Evolutionary conservation across 2,329 filamentous ascomycete species (phyloP), one percentile per base, ranked within the genome.

Genomic region (Cercospora sp.): DNA sequence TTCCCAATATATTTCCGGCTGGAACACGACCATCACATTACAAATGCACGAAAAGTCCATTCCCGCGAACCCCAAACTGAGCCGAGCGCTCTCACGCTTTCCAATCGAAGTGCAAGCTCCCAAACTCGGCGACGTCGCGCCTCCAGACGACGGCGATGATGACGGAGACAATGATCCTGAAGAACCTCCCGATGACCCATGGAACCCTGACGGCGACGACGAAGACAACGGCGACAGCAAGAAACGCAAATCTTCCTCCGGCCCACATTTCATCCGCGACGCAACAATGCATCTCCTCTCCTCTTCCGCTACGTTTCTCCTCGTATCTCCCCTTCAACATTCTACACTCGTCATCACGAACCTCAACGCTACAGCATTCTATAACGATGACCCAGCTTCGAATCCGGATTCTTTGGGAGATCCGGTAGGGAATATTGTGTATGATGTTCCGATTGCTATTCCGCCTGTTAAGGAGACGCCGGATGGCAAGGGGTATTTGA

Each of bases 231-330:
- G 81, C 26, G 80, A 82, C 13, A 80, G 84, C 45, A 80, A 82
- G 18, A 79, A 82, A 26, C 80, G 82, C 5, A 80, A 81, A 10
- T 80, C 84, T 37, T 80, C 83, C 26, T 70, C 66, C 8, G 80
- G 79, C 30, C 81, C 86, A 0, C 88, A 88, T 71, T 97, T 98
- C 78, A 93, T 99, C 74, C 87, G 90, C 77, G 89, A 92, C 74
- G 92, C 94, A 10, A 94, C 90, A 74, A 84, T 99, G 80, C 93
- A 98, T 80, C 80, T 98, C 63, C 85, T 95, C 70, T 91, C 92
- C 16, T 97, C 93, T 0, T 93, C 93, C 0, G 94, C 94, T 3
- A 88, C 90, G 0, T 97, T 99, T 79, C 89, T 87, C 0, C 85
- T 98, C 24, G 85, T 89, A 45, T 97, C 94, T 0, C 95, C 95